Evolutionary conservation across 305 asterid genomes (phyloP), one percentile per base, ranked within the genome.

Genomic region (Fraxinus ornus): DNA sequence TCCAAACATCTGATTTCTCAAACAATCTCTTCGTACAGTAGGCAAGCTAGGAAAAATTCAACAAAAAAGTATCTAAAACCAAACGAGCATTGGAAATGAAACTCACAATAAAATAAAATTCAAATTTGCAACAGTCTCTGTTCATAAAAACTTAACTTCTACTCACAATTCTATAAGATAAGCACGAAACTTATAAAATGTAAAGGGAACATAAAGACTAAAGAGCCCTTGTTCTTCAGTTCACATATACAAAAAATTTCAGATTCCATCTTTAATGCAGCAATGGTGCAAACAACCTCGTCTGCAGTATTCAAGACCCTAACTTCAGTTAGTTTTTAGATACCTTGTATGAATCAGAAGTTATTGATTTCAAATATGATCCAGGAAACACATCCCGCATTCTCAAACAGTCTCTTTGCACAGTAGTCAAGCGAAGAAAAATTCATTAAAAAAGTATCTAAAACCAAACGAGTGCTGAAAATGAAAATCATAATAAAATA

Each of bases 231-330:
- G 76, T 78, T 81, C 78, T 41, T 82, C 83, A 82, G 70, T 78
- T 87, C 84, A 73, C 73, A 84, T 84, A 82, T 80, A 83, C 87
- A 87, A 85, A 84, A 81, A 79, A 77, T 79, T 15, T 83, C 84
- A 74, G 82, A 81, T 79, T 55, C 66, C 26, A 55, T 55, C 66
- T 55, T 55, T 55, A n/a, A 55, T 2, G 24, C 64, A n/a, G 19
- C 9, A 55, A 55, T 55, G 64, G 26, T 55, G 64, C 24, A 21
- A 7, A 21, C 71, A 62, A 22, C 13, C 71, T 15, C 71, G 2
- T 62, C 26, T 62, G 28, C 71, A 62, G 24, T 62, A n/a, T 60
- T 21, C 30, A 21, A 21, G 28, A 22, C 24, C 21, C 71, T 19
- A 62, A 24, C 28, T 21, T 62, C 30, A 22, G 30, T 22, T 62